Percentiles rank a stretch among this genome's conserved stretches.
These are phyloP conservation scores for Pyrrhoderma noxium DNA, from an alignment of 1,284 basidiomycete species.

Conservation along the genomic window DNA sequence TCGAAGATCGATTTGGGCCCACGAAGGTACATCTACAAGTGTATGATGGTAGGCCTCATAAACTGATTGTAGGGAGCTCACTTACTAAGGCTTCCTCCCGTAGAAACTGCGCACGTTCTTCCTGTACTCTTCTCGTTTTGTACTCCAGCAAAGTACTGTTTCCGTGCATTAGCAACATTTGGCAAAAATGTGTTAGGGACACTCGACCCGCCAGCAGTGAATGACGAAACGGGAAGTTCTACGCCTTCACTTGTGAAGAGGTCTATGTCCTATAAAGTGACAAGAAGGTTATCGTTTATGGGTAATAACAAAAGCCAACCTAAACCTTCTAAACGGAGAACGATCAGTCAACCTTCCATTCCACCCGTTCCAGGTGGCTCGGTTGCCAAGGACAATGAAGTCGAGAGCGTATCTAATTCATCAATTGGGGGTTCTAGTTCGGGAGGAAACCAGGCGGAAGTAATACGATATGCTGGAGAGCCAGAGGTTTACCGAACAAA, in stretches of 20 bases:
- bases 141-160: constrained; percentile 74
- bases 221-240: background rate
- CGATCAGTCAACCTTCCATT: constrained; percentile 41
- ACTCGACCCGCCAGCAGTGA: background rate
- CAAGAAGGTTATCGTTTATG: constrained; percentile 2
- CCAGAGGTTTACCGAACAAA: constrained; percentile 42
- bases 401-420: no score
- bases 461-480: constrained; percentile 70
- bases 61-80: no score
- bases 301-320: background rate
- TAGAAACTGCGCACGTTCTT: constrained; percentile 69
- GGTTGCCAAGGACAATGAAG: no score
- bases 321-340: constrained; percentile 18
- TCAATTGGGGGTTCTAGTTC: no score
- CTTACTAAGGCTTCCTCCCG: no score
- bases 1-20: constrained; percentile 55
- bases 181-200: constrained; percentile 55
- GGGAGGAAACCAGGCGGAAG: no score
- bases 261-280: background rate
- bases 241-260: background rate
- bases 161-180: constrained; percentile 64
- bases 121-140: constrained; percentile 80
- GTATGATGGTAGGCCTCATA: constrained; percentile 53
- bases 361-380: constrained; percentile 28
- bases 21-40: constrained; percentile 92